Evolutionary conservation across 768 basidiomycete genomes (phyloP), one percentile per base, ranked within the genome.

Genomic region (Sistotremastrum niveocremeum): DNA sequence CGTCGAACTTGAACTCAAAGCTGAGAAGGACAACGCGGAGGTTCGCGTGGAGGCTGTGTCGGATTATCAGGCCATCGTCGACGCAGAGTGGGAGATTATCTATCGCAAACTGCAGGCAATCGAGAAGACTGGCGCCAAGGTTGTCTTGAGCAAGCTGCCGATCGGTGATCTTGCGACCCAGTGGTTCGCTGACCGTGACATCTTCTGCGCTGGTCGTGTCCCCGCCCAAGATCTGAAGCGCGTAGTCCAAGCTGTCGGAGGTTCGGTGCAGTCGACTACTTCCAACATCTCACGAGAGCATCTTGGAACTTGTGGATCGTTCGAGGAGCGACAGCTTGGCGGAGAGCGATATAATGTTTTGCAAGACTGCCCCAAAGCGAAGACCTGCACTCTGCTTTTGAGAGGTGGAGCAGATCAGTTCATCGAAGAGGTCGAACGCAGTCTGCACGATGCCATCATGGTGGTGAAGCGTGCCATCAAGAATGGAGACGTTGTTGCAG

Each of bases 61-160:
- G 11, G 95, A 99, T 59, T 99, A 99, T 60, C 95, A 99, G 65
- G 91, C 94, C 4, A 97, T 99, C 57, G 95, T 99, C 45, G 91
- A 99, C 61, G 95, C 95, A 7, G 95, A 99, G 61, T 99, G 95
- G 95, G 87, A 94, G 56, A 98, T 99, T 63, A 99, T 99, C 57
- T 98, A 94, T 68, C 78, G 85, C 54, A 99, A 99, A 65, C 72
- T 99, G 10, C 84, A 94, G 56, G 89, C 90, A 3, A 95, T 98
- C 59, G 87, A 89, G 56, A 81, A 84, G 57, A 95, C 93, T 2
- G 95, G 94, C 37, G 95, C 95, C 31, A 93, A 93, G 60, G 89
- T 99, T 51, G 91, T 99, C 35, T 72, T 99, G 52, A 95, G 91
- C 68, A 95, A 97, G 65, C 76, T 99, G 7, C 95, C 95, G 7